Evolutionary conservation across 2,329 filamentous ascomycete genomes (phyloP), one percentile per base, ranked within the genome.

Genomic region (Sordariomycetes sp.): DNA sequence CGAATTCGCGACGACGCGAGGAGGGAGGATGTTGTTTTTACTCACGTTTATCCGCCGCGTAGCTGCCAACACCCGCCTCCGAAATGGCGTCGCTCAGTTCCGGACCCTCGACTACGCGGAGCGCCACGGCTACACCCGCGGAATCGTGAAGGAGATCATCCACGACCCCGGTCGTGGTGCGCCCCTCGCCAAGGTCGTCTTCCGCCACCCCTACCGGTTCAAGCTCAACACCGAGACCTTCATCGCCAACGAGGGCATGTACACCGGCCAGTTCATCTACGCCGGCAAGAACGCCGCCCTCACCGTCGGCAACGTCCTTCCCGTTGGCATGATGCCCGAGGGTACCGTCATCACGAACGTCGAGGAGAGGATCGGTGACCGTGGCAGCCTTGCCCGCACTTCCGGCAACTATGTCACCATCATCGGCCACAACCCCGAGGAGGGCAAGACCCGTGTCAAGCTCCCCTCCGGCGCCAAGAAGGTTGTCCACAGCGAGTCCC

Each of bases 161-260:
- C 94, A 99, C 86, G 94, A 99, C 79, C 85, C 91, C 69, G 94
- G 94, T 75, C 91, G 94, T 80, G 94, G 94, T 80, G 90, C 95
- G 77, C 94, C 94, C 69, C 89, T 99, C 72, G 94, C 94, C 74
- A 90, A 89, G 78, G 91, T 99, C 72, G 79, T 84, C 69, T 99
- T 99, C 89, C 91, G 94, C 70, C 89, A 95, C 78, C 90, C 94
- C 70, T 99, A 99, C 87, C 85, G 86, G 77, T 97, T 89, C 88
- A 96, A 95, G 86, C 86, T 91, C 74, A 80, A 90, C 75, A 92
- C 87, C 76, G 91, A 99, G 87, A 99, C 94, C 68, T 96, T 99
- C 87, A 99, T 99, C 74, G 94, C 94, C 78, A 99, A 97, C 81
- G 94, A 97, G 84, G 94, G 94, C 81, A 96, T 97, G 91, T 99